Evolutionary conservation across 768 basidiomycete species (phyloP), one percentile per base, ranked within the genome.

Genomic region (Tylopilus balloui): DNA sequence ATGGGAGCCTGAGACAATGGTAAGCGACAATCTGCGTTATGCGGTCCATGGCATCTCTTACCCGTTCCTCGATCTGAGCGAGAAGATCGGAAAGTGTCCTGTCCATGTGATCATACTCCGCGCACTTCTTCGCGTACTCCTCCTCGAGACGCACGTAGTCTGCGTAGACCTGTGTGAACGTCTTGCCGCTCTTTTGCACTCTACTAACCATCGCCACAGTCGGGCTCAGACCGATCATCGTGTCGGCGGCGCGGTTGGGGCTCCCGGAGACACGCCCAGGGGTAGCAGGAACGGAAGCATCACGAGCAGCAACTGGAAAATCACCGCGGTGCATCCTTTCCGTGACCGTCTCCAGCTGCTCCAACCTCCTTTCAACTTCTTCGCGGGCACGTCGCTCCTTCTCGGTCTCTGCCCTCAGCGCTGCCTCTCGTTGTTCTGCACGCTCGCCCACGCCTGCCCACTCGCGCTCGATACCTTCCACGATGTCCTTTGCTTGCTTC

Each of bases 111-210:
- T 84, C 83, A 50, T 86, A 88, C 70, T 98, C 94, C 5, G 81
- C 76, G 44, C 79, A 83, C 67, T 92, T 90, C 65, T 75, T 78
- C 17, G 80, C 78, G 47, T 83, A 83, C 25, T 92, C 88, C 21
- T 89, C 88, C 64, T 96, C 86, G 34, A 94, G 77, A 46, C 81
- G 79, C 29, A 95, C 83, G 56, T 91, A 91, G 62, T 96, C 92
- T 14, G 88, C 79, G 64, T 96, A 97, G 19, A 98, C 85, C 61
- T 96, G 89, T 0, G 95, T 95, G 70, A 95, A 95, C 1, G 88
- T 88, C 75, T 88, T 89, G 24, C 89, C 91, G 23, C 75, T 79
- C 65, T 80, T 83, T 71, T 93, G 92, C 19, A 85, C 79, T 53
- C 76, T 81, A 69, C 84, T 84, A 7, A 86, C 91, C 73, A 95